phyloP scores from a whole-genome alignment of 2,329 filamentous ascomycete species.

The Ceratocystiopsis brevicomis region DNA sequence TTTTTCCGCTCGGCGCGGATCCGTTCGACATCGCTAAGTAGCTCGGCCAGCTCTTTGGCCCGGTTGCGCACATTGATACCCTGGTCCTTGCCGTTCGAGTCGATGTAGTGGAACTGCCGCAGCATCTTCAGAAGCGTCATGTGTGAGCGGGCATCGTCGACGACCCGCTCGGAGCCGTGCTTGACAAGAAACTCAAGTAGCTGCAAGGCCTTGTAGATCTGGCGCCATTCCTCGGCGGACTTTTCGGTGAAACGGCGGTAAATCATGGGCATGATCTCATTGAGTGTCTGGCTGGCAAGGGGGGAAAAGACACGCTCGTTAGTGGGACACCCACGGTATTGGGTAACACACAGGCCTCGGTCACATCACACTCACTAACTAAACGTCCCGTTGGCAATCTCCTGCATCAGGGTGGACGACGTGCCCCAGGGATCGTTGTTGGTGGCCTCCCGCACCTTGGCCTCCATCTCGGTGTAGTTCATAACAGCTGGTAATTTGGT shows the following conservation, averaged over 20 bases:
- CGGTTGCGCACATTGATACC: conserved; percentile 94
- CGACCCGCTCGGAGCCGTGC: conserved; percentile 91
- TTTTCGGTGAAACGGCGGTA: conserved; percentile 99
- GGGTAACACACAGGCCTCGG: too few species aligned
- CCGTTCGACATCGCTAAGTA: conserved; percentile 79
- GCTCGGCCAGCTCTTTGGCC: conserved; percentile 83
- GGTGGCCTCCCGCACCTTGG: conserved; percentile 82
- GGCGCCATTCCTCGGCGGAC: conserved; percentile 91
- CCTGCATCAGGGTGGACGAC: conserved; percentile 74
- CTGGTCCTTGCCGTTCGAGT: conserved; percentile 93
- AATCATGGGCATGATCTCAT: conserved; percentile 99
- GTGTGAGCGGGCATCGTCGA: conserved; percentile 91
- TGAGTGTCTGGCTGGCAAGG: conserved; percentile 49
- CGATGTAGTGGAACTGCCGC: conserved; percentile 92
- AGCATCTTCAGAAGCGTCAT: conserved; percentile 95
- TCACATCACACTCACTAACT: conserved; percentile 39
- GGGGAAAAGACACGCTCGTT: too few species aligned
- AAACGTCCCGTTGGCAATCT: conserved; percentile 94
- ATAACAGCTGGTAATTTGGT: conserved; percentile 50
- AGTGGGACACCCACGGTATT: too few species aligned
- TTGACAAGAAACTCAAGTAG: conserved; percentile 90
- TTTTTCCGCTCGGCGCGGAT: conserved; percentile 78
- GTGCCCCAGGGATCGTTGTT: conserved; percentile 98
- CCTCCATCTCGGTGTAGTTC: conserved; percentile 65
- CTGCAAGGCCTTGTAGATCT: conserved; percentile 97